Base-by-base conservation (phyloP, 371 early-diverging fungal species). In the Haplosporangium sp. region DNA sequence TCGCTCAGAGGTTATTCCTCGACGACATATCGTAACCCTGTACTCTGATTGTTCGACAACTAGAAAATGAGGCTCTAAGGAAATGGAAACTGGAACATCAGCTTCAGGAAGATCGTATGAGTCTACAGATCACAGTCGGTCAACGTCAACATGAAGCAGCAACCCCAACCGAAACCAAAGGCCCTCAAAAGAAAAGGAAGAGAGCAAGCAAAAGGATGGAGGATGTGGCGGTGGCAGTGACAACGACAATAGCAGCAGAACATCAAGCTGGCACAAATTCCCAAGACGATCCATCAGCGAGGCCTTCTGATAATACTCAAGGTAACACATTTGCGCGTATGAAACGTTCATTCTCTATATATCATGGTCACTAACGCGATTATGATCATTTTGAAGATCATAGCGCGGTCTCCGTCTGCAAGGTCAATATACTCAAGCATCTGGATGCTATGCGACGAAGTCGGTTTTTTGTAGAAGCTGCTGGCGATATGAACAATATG, bases 31-130 rank as follows among this genome's bases (percentile, higher is more conserved):
- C 23, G 9, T 54, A 41, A 40, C 14, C 55, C 4, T 37, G 36
- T 23, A 2, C 0, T 23, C 13, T 9, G 37, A 29, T 54, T 23
- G 14, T 11, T 18, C 41, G 10, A 29, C 29, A 8, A 6, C n/a
- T 67, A 67, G 67, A 67, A 41, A 67, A 55, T 29, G 55, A 67
- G 11, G 16, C 50, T 16, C 36, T 67, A 14, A 59, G 58, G 20
- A 52, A 55, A 41, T 67, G 59, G 59, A 59, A 59, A 38, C n/a
- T 67, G 54, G 67, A 67, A 5, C 60, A 54, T 13, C 38, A 54
- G 16, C 20, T 59, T 18, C 8, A 58, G 18, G 7, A 42, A 9
- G 66, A 65, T 18, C 66, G 48, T 29, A 4, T 29, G 29, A 2
- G 29, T 4, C 29, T 29, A 29, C 29, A 29, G 29, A 29, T 2